Evolutionary conservation across 768 basidiomycete genomes (phyloP), one percentile per base, ranked within the genome.

Genomic region (Calocera cornea): DNA sequence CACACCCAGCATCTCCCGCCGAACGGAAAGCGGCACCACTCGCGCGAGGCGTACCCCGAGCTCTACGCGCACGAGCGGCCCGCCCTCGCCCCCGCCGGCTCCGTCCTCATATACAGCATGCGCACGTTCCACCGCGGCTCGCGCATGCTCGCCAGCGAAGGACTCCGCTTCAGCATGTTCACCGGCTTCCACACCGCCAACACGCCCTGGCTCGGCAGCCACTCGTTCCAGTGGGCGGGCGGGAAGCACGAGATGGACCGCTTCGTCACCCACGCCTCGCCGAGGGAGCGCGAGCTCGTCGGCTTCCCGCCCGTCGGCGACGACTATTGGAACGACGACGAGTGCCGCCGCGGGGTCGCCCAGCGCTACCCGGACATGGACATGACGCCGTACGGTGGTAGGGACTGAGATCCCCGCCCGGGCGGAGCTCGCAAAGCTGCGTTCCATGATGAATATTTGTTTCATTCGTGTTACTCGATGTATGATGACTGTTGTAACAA

Each of bases 21-120:
- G 19, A 65, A 14, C 19, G 64, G 64, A 31, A 29, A 65, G 3
- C 27, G 67, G 1, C 34, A n/a, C 41, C n/a, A 41, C 16, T 41
- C 33, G 14, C 33, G 64, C 27, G 34, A 64, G 10, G 64, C 14
- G 29, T 65, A 22, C 41, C 67, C 67, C 11, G 67, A 68, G 47
- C 24, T 68, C 19, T 68, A 68, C 64, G 64, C 36, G 27, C 27
- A 65, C 41, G 67, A 68, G 41, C 40, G 38, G 12, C 64, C 64
- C 19, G 63, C 41, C 64, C 7, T 40, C 16, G 27, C 31, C 14
- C 54, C 27, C 10, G 54, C 54, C 10, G 54, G 54, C 27, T 60
- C 54, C 14, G 54, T 60, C 5, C 11, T 60, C 16, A 33, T 60
- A 2, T 60, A 60, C 54, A 60, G 10, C 31, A 60, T 60, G 54